Evolutionary conservation across 305 asterid species (phyloP), one percentile per base, ranked within the genome.

Genomic region (Solanum hybrid): DNA sequence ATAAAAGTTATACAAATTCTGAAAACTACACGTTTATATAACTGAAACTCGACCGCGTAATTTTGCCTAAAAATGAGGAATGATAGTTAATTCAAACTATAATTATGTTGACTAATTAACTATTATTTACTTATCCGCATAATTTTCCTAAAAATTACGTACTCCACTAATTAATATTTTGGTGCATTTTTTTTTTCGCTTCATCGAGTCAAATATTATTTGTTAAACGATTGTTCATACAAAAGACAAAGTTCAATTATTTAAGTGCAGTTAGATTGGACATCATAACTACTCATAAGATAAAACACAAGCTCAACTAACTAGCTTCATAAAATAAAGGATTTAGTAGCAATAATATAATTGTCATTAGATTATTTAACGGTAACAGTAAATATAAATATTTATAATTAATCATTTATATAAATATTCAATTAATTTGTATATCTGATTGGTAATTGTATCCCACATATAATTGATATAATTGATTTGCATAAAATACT

Each of bases 11-110:
- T 51, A 51, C n/a, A 51, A 51, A 15, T 15, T 17, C 0, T 51
- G n/a, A 6, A 51, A 51, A 51, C n/a, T 51, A 17, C 1, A 17
- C 0, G 4, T 56, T 51, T 56, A 56, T 56, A 17, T 19, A 17
- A 45, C 9, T 56, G 4, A 6, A 56, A 17, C 3, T 56, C 66
- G 0, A 0, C 10, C 0, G 10, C n/a, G 2, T 17, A 56, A 56
- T 17, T 17, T 56, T 56, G 4, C 66, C 9, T 6, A 56, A 56
- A 2, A 17, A 56, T 56, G n/a, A 56, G 10, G n/a, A 51, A 51
- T 51, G n/a, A 51, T 15, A 51, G 5, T 15, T 51, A 51, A 15
- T 15, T 51, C 1, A 51, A 51, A 51, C 9, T 32, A 32, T 32
- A 32, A 32, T 32, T 32, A 4, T 32, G 34, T 32, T 32, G 5